Conservation (phyloP, 352 stramenopile species). For the Globisporangium lucens region DNA sequence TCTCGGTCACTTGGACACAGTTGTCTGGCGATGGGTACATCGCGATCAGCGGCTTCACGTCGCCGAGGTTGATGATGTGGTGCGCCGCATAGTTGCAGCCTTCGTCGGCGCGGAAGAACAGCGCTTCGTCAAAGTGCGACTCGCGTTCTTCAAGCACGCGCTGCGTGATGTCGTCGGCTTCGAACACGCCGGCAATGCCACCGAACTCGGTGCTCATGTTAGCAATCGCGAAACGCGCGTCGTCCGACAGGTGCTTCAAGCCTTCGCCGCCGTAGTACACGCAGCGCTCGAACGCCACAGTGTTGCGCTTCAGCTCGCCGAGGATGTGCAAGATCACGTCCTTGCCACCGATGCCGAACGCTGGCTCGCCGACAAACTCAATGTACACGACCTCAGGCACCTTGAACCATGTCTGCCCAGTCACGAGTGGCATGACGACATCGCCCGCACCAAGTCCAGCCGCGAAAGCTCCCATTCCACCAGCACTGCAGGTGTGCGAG, state of each 20-base stretch:
- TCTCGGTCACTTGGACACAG: conserved; percentile 64
- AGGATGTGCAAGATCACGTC: conserved; percentile 82
- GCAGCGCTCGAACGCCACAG: conserved; percentile 73
- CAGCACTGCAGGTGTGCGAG: conserved; percentile 71
- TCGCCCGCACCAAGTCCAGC: conserved; percentile 68
- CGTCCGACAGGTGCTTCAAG: conserved; percentile 62
- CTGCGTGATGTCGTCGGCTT: conserved; percentile 69
- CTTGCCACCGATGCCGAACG: conserved; percentile 76
- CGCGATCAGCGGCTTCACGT: conserved; percentile 60
- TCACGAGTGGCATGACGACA: conserved; percentile 82
- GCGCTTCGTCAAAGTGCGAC: conserved; percentile 63
- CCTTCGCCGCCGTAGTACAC: conserved; percentile 75
- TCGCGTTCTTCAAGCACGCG: conserved; percentile 48
- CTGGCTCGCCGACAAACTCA: conserved; percentile 65
- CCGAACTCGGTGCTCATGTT: conserved; percentile 87
- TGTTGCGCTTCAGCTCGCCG: conserved; percentile 79
- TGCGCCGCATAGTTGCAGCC: conserved; percentile 72
- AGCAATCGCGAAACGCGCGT: conserved; percentile 75
- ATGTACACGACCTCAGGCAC: conserved; percentile 77
- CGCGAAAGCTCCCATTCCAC: conserved; percentile 75
- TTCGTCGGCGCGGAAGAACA: conserved; percentile 66
- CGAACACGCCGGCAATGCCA: conserved; percentile 77
- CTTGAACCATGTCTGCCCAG: conserved; percentile 84
- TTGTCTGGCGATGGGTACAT: conserved; percentile 82
- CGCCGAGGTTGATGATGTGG: conserved; percentile 68